Base-by-base conservation (phyloP, 2,329 filamentous ascomycete genomes). In the Colletotrichum cereale region DNA sequence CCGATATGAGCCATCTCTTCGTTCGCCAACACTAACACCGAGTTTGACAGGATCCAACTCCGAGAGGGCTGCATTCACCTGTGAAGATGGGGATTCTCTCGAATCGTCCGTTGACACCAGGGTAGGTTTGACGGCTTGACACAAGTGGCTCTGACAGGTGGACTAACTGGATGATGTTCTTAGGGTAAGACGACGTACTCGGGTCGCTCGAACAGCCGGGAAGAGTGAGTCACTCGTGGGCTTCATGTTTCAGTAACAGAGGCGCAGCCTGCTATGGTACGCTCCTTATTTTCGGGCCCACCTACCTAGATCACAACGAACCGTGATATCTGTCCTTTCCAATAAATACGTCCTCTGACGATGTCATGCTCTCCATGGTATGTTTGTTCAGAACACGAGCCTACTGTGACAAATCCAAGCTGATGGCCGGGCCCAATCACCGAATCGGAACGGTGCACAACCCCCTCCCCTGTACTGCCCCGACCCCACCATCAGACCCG, bases 161-260 rank as follows among this genome's bases (percentile, higher is more conserved):
- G 21, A 11, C 44, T n/a, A 24, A 38, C 34, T 14, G n/a, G 26
- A 5, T 50, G 24, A 14, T 40, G 12, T 26, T 14, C 26, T 6
- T 31, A 36, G 29, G 34, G n/a, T 2, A 36, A 47, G 10, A 34
- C 36, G 6, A 21, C 26, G 16, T 24, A 12, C 12, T 48, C 31
- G 24, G 36, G 31, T 44, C 31, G 48, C 34, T 66, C 31, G 16
- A 62, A 38, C 16, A 16, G 38, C 31, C 18, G 14, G 34, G n/a
- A 50, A n/a, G 60, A 62, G 31, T 40, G 47, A 40, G 34, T 52
- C 44, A 62, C 16, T 48, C 31, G 21, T n/a, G 16, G 16, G 5
- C 44, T 14, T 6, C 42, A 52, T 38, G 47, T 62, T 62, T 62
- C 47, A 50, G 40, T 31, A 40, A 40, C 34, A 52, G 60, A 62